Evolutionary conservation across 257 asterid genomes (phyloP), one percentile per base, ranked within the genome.

Genomic region (Petrea volubilis): DNA sequence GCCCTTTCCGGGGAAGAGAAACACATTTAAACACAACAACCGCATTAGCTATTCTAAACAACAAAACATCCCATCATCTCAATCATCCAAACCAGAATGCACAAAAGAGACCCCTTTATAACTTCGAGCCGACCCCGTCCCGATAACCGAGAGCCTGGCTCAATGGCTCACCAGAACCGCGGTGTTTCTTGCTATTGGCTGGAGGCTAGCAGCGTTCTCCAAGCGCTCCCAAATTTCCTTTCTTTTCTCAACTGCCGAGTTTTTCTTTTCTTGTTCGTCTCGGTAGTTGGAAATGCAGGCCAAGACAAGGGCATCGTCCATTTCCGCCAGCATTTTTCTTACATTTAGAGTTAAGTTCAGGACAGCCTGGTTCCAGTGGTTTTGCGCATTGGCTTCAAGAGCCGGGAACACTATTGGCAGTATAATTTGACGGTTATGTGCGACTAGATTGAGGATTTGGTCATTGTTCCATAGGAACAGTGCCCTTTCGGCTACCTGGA

Each of bases 401-500:
- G 97, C 88, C 57, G 96, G 97, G 74, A 89, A 80, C 28, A 93
- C 53, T 57, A 93, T 81, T 0, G 98, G 98, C 57, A 93, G 87
- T 36, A 93, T 81, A 2, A 78, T 84, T 50, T 87, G 88, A 49
- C 96, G 87, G 74, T 93, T 93, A 41, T 81, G 92, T 62, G 84
- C 89, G 15, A 93, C 81, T 67, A 91, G 84, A 73, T 82, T 88
- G 51, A 85, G 52, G 2, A 93, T 76, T 70, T 87, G 94, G 51
- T 88, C 92, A 56, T 90, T 92, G 60, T 92, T 90, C 96, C 96
- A 92, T 3, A 92, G 81, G 85, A 90, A 87, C 55, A 90, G 84
- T 34, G 97, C 88, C 74, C 96, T 88, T 80, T 93, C 98, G 5
- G 98, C 96, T 71, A 91, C 98, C 97, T 93, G 84, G 40, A 66